These are phyloP conservation scores for Fusarium nelsonii DNA, from an alignment of 2,329 filamentous ascomycete species.

Conservation along the genomic window DNA sequence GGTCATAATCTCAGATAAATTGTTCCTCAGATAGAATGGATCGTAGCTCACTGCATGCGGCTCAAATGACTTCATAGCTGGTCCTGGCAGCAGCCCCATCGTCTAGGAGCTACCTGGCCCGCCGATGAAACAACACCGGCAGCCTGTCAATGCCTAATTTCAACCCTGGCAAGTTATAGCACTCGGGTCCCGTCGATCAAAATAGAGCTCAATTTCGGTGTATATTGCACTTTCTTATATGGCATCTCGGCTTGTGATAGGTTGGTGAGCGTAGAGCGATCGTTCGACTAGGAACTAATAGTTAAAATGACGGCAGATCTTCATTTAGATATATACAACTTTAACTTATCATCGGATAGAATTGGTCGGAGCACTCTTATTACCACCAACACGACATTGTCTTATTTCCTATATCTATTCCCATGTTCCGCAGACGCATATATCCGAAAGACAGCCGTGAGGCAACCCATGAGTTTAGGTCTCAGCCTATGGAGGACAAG, in stretches of 20 bases:
- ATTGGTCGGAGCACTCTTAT: neutral
- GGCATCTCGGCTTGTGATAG: conserved; percentile 10
- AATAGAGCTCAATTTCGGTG: conserved; percentile 30
- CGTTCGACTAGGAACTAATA: neutral
- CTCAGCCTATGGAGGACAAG: neutral
- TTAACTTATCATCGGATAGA: conserved; percentile 1
- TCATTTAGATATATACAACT: conserved; percentile 25
- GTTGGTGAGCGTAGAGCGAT: neutral
- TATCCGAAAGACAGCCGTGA: conserved; percentile 17
- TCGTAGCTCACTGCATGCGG: neutral
- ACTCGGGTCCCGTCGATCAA: conserved; percentile 33
- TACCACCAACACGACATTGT: neutral
- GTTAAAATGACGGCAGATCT: conserved; percentile 22
- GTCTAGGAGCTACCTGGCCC: conserved; percentile 4
- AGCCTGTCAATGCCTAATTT: conserved; percentile 22
- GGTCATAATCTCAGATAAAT: conserved; percentile 12
- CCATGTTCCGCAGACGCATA: conserved; percentile 13
- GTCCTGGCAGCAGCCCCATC: conserved; percentile 5
- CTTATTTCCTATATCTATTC: conserved; percentile 12
- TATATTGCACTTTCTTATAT: conserved; percentile 13
- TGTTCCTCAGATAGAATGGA: conserved; percentile 2
- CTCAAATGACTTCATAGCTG: conserved; percentile 29
- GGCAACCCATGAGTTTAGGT: conserved; percentile 12
- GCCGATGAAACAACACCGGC: conserved; percentile 24
- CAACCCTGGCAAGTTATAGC: conserved; percentile 14